Evolutionary conservation across 2,329 filamentous ascomycete genomes (phyloP).

Genomic region (Alternaria angustiovoidea): DNA sequence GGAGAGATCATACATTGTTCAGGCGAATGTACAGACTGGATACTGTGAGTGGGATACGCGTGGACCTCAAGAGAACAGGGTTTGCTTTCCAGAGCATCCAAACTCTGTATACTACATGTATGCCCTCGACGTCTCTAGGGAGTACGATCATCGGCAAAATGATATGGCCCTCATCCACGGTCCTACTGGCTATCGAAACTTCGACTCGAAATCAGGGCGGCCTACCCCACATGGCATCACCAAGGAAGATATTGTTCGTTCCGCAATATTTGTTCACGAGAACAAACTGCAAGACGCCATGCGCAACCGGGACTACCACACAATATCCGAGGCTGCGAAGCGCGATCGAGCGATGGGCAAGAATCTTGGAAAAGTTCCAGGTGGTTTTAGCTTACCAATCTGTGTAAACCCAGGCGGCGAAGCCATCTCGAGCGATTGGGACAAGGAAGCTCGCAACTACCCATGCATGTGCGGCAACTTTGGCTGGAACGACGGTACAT

Average conservation of each 20-base stretch:
- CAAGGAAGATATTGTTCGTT: conserved; percentile 16
- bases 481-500: conserved; percentile 12
- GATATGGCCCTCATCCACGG: conserved; percentile 3
- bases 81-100: neutral
- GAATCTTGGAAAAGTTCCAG: neutral
- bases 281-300: neutral
- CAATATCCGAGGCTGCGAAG: neutral
- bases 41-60: neutral
- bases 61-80: neutral
- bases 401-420: conserved; percentile 23
- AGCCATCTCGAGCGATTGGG: conserved; percentile 20
- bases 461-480: conserved; percentile 32
- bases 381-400: conserved; percentile 17
- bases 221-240: conserved; percentile 31
- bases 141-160: neutral
- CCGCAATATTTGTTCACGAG: conserved; percentile 7
- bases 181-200: conserved; percentile 9
- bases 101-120: neutral
- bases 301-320: neutral
- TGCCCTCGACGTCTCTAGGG: neutral
- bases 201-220: neutral
- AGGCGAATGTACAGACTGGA: neutral
- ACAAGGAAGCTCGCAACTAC: conserved; percentile 14
- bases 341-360: neutral
- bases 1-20: conserved; percentile 5